phyloP scores from a whole-genome alignment of 2,329 filamentous ascomycete species.

The Cladosporium sp. region DNA sequence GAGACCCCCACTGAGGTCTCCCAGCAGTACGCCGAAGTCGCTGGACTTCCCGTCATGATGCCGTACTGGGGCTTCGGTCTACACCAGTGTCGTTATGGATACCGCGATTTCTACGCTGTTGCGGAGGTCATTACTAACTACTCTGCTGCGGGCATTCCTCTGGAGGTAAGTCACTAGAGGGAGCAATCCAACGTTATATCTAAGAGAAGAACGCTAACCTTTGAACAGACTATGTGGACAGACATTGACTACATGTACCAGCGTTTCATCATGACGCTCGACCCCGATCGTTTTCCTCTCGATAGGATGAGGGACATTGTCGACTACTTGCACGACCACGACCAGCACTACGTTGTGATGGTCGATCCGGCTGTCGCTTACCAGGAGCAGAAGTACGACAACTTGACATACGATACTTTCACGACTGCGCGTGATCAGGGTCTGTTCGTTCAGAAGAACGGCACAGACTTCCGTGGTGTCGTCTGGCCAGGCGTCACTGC shows the following conservation, averaged over 20 bases:
- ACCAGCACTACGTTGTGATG: constrained; percentile 60
- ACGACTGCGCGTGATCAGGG: constrained; percentile 37
- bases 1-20: constrained; percentile 50
- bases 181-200: not conserved
- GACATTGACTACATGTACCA: constrained; percentile 42
- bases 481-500: constrained; percentile 69
- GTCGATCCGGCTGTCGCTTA: constrained; percentile 65
- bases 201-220: not conserved
- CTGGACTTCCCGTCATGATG: constrained; percentile 52
- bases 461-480: constrained; percentile 60
- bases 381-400: constrained; percentile 25
- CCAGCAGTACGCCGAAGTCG: constrained; percentile 54
- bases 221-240: not conserved
- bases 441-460: constrained; percentile 57
- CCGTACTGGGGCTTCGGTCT: constrained; percentile 58
- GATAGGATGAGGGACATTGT: constrained; percentile 59
- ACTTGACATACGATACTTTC: constrained; percentile 24
- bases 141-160: constrained; percentile 63
- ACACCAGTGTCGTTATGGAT: constrained; percentile 47
- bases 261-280: constrained; percentile 64
- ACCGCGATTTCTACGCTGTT: constrained; percentile 60
- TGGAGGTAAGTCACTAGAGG: constrained; percentile 66
- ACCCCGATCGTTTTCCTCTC: constrained; percentile 65
- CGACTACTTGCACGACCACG: constrained; percentile 54
- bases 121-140: constrained; percentile 68